phyloP scores from a whole-genome alignment of 805 yeast genomes.

The Yarrowia keelungensis region DNA sequence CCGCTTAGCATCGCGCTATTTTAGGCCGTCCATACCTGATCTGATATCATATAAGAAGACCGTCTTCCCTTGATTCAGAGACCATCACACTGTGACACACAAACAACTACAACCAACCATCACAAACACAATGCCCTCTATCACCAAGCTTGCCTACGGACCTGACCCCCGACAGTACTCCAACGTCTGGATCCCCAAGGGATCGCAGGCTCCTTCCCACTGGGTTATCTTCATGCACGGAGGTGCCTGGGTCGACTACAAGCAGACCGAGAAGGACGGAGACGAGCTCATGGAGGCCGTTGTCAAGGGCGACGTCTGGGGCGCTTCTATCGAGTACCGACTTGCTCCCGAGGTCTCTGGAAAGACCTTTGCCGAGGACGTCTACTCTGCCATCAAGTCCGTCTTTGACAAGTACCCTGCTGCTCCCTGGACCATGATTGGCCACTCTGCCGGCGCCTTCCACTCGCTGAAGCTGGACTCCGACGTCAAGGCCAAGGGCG shows the following conservation, averaged over 20 bases:
- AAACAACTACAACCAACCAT: neutral
- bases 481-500: slow-evolving; percentile 8
- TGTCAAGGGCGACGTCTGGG: slow-evolving; percentile 43
- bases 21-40: neutral
- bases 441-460: slow-evolving; percentile 87
- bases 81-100: neutral
- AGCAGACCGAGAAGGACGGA: slow-evolving; percentile 66
- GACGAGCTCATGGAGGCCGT: slow-evolving; percentile 48
- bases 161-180: slow-evolving; percentile 24
- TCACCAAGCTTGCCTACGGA: slow-evolving; percentile 20
- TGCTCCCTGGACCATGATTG: slow-evolving; percentile 54
- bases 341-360: slow-evolving; percentile 67
- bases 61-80: neutral
- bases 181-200: slow-evolving; percentile 15
- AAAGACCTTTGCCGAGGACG: slow-evolving; percentile 68
- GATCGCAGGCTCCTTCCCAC: slow-evolving; percentile 13
- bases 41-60: slow-evolving; percentile 2
- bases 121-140: slow-evolving; percentile 17
- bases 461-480: slow-evolving; percentile 58
- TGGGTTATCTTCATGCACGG: slow-evolving; percentile 74
- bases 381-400: slow-evolving; percentile 54
- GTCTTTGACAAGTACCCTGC: slow-evolving; percentile 46
- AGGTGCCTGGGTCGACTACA: slow-evolving; percentile 85
- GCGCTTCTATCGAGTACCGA: slow-evolving; percentile 66
- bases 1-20: slow-evolving; percentile 26